These are phyloP conservation scores for Capsicum chinense DNA, from an alignment of 257 asterid genomes.

Conservation along the genomic window DNA sequence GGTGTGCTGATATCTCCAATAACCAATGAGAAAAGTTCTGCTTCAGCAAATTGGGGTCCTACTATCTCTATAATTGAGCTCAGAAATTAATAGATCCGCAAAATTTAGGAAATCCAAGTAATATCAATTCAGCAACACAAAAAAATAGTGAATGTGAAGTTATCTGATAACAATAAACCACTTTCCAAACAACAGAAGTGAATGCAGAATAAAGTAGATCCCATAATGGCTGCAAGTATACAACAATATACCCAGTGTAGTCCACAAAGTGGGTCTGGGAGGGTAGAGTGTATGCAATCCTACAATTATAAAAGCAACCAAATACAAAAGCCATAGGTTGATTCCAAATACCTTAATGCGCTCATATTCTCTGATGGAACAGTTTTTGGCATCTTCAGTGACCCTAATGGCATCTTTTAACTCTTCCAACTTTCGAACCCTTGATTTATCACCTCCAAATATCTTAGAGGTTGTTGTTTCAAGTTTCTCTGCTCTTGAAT, in stretches of 20 bases:
- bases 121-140: slow-evolving; percentile 16
- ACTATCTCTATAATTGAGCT: neutral
- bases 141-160: neutral
- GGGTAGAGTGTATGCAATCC: slow-evolving; percentile 5
- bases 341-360: slow-evolving; percentile 76
- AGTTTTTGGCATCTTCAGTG: slow-evolving; percentile 84
- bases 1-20: neutral
- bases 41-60: neutral
- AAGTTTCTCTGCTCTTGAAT: slow-evolving; percentile 75
- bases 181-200: slow-evolving; percentile 4
- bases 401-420: slow-evolving; percentile 75
- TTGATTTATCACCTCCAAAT: slow-evolving; percentile 85
- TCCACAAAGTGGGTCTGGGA: neutral
- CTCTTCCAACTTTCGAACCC: slow-evolving; percentile 72
- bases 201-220: slow-evolving; percentile 7
- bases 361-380: slow-evolving; percentile 83
- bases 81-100: neutral
- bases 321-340: neutral
- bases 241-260: neutral
- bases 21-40: neutral
- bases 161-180: neutral
- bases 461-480: slow-evolving; percentile 74
- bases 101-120: neutral
- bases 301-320: neutral
- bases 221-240: slow-evolving; percentile 14